phyloP scores from a whole-genome alignment of 768 basidiomycete species.

The Pisolithus microcarpus region DNA sequence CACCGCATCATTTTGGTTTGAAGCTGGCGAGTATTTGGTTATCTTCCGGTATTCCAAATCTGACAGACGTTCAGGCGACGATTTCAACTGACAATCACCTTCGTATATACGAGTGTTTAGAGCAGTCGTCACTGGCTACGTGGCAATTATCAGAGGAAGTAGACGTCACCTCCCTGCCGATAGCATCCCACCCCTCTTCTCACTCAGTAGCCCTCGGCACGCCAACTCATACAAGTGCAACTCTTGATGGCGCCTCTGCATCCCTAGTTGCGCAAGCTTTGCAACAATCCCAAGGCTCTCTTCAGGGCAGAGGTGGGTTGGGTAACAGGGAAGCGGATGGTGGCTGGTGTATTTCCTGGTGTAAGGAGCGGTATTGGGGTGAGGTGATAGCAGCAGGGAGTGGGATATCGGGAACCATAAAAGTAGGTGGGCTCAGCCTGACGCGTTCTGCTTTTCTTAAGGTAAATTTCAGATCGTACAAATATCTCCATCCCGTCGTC shows the following conservation, averaged over 20 bases:
- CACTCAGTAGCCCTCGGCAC: constrained; percentile 61
- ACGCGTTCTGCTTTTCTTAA: neutral
- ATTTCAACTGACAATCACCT: constrained; percentile 84
- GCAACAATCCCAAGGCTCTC: constrained; percentile 40
- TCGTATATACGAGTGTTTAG: constrained; percentile 86
- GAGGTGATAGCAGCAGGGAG: constrained; percentile 75
- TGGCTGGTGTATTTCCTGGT: constrained; percentile 93
- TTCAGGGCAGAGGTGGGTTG: constrained; percentile 33
- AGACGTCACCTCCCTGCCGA: constrained; percentile 56
- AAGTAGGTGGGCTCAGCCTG: constrained; percentile 40
- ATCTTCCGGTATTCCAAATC: neutral
- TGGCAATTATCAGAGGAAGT: constrained; percentile 76
- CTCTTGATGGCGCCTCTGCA: constrained; percentile 48
- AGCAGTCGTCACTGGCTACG: constrained; percentile 58
- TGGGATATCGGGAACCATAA: constrained; percentile 67
- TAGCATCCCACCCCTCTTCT: constrained; percentile 32
- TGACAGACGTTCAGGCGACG: constrained; percentile 51
- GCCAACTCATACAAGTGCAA: constrained; percentile 56
- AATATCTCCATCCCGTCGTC: constrained; percentile 60
- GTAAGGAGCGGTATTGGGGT: constrained; percentile 94
- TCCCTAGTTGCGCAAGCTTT: constrained; percentile 60
- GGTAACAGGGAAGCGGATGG: constrained; percentile 80
- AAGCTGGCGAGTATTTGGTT: constrained; percentile 56
- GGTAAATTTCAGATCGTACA: constrained; percentile 55
- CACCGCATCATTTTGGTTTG: constrained; percentile 80